Evolutionary conservation across 768 basidiomycete genomes (phyloP).

Genomic region (Hygrophoropsis aurantiaca): DNA sequence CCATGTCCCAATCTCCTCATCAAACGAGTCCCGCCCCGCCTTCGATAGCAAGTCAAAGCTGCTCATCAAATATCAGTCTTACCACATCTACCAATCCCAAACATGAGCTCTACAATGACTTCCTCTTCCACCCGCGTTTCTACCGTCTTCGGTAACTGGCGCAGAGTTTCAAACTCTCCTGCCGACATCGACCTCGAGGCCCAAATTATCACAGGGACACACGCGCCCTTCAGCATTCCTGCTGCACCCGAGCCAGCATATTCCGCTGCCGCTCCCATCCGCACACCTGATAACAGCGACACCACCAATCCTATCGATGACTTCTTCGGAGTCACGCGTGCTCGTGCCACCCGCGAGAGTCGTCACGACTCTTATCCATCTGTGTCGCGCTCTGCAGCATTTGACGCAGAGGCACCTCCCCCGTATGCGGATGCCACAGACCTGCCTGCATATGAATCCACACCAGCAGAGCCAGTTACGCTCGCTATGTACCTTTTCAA

Average conservation of each 20-base stretch:
- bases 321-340: constrained; percentile 27
- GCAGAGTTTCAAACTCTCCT: constrained; percentile 5
- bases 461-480: constrained; percentile 37
- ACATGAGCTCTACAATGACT: constrained; percentile 6
- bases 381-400: background rate
- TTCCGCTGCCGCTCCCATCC: constrained; percentile 3
- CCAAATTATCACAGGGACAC: constrained; percentile 11
- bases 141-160: constrained; percentile 16
- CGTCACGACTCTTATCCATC: constrained; percentile 26
- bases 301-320: constrained; percentile 18
- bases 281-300: constrained; percentile 2
- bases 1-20: background rate
- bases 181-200: constrained; percentile 15
- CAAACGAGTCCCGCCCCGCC: too few relatives aligned
- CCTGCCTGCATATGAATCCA: constrained; percentile 32
- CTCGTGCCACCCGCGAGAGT: constrained; percentile 27
- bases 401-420: constrained; percentile 25
- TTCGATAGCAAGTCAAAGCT: too few relatives aligned
- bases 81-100: too few relatives aligned
- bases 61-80: too few relatives aligned
- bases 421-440: constrained; percentile 28
- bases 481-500: constrained; percentile 50
- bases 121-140: constrained; percentile 4
- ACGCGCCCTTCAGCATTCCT: constrained; percentile 7
- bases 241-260: constrained; percentile 5